Conservation (phyloP, 2,329 filamentous ascomycete species). For the Ceratocystis destructans region DNA sequence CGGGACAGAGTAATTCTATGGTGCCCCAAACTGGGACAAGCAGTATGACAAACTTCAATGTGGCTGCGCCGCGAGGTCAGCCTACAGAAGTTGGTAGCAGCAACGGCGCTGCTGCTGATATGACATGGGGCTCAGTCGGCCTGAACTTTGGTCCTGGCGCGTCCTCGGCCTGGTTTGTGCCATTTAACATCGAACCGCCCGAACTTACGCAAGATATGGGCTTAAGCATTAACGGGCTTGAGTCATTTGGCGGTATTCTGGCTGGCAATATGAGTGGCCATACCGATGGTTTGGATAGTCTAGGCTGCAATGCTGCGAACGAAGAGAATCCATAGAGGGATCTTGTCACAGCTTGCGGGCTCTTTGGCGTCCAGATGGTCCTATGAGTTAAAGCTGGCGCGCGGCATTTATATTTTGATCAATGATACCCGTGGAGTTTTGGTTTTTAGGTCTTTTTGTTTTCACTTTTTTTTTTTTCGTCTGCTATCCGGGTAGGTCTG, state of each 20-base stretch:
- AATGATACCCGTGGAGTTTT: conserved; percentile 3
- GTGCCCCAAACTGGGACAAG: not conserved
- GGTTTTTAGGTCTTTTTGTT: not conserved
- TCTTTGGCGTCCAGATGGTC: not conserved
- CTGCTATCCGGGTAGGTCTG: no score
- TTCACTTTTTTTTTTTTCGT: not conserved
- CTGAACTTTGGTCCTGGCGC: conserved; percentile 31
- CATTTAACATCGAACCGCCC: conserved; percentile 78
- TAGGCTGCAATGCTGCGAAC: not conserved
- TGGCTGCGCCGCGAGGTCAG: not conserved
- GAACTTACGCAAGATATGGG: conserved; percentile 39
- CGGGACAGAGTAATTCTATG: not conserved
- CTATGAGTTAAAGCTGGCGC: not conserved
- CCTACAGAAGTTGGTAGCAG: not conserved
- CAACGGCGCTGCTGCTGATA: not conserved
- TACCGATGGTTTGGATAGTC: conserved; percentile 26
- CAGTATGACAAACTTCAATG: not conserved
- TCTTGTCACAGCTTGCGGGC: not conserved
- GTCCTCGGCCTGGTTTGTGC: conserved; percentile 74
- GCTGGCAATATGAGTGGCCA: conserved; percentile 27
- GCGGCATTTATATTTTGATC: conserved; percentile 1
- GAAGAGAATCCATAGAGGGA: not conserved
- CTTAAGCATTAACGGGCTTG: conserved; percentile 29
- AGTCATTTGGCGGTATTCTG: conserved; percentile 39
- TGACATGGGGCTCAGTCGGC: not conserved